Conservation (phyloP, 805 yeast species). For the Candida mattraensis region DNA sequence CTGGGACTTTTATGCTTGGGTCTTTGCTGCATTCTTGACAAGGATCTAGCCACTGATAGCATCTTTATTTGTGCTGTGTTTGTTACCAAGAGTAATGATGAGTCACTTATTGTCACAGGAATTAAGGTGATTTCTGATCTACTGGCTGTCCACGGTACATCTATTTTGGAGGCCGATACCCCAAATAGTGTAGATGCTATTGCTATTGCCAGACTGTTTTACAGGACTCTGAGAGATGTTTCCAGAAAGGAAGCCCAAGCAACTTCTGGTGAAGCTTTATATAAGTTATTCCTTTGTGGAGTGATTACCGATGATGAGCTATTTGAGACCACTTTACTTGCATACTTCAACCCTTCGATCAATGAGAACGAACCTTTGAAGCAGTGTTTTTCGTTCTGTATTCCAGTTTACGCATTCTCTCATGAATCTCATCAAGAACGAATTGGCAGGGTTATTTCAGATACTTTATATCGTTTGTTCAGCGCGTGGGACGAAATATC, state of each 20-base stretch:
- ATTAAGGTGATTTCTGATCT: slow-evolving; percentile 76
- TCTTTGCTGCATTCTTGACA: slow-evolving; percentile 71
- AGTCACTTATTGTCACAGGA: slow-evolving; percentile 58
- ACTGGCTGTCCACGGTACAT: slow-evolving; percentile 71
- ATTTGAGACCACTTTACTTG: slow-evolving; percentile 65
- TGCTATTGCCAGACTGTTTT: slow-evolving; percentile 67
- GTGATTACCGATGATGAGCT: slow-evolving; percentile 68
- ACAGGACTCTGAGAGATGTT: slow-evolving; percentile 57
- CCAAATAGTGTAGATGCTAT: slow-evolving; percentile 61
- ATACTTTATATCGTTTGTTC: slow-evolving; percentile 60
- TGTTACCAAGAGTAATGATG: slow-evolving; percentile 58
- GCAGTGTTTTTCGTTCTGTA: slow-evolving; percentile 81
- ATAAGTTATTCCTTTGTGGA: slow-evolving; percentile 78
- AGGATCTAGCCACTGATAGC: slow-evolving; percentile 62
- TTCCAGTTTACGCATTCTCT: slow-evolving; percentile 85
- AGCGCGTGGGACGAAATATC: slow-evolving; percentile 39
- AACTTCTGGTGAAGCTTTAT: slow-evolving; percentile 80
- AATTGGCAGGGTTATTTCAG: slow-evolving; percentile 62
- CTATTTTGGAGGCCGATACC: slow-evolving; percentile 55
- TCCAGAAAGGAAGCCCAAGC: slow-evolving; percentile 70
- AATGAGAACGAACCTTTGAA: slow-evolving; percentile 61
- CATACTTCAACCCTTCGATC: slow-evolving; percentile 74
- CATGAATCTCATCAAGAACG: slow-evolving; percentile 69
- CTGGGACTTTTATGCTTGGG: slow-evolving; percentile 78
- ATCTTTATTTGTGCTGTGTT: slow-evolving; percentile 64